These are phyloP conservation scores for Lactarius sanguifluus DNA, from an alignment of 768 basidiomycete species.

Conservation along the genomic window DNA sequence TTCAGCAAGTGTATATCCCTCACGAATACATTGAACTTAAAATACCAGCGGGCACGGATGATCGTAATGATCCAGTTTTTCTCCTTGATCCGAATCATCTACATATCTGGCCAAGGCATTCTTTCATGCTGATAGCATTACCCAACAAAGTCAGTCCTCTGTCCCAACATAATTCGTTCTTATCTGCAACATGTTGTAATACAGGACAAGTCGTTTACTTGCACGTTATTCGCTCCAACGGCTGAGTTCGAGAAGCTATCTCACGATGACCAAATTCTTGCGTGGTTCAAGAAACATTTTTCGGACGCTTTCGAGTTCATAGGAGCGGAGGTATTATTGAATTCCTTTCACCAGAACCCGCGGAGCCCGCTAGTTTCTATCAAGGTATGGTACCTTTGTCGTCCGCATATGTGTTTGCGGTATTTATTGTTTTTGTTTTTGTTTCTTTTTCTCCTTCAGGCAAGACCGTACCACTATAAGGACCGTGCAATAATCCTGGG, in stretches of 20 bases:
- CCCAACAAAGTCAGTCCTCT: conserved; percentile 81
- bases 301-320: conserved; percentile 85
- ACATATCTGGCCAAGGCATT: conserved; percentile 98
- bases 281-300: conserved; percentile 84
- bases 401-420: background rate
- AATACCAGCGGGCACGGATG: conserved; percentile 78
- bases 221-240: conserved; percentile 91
- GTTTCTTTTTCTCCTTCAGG: conserved; percentile 43
- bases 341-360: conserved; percentile 82
- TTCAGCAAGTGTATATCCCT: conserved; percentile 90
- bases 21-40: conserved; percentile 97
- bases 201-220: conserved; percentile 92
- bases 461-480: conserved; percentile 86
- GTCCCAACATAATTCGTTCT: conserved; percentile 32
- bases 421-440: conserved; percentile 8
- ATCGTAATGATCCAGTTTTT: conserved; percentile 64
- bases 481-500: conserved; percentile 87
- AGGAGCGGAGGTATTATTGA: conserved; percentile 72
- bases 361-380: conserved; percentile 88
- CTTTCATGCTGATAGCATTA: conserved; percentile 98
- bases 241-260: conserved; percentile 67
- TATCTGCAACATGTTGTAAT: conserved; percentile 24
- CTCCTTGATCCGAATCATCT: conserved; percentile 92
- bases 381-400: conserved; percentile 59
- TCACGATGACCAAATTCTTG: conserved; percentile 53